Base-by-base conservation (phyloP, 495 filamentous ascomycete species). In the Cladorrhinum samala region DNA sequence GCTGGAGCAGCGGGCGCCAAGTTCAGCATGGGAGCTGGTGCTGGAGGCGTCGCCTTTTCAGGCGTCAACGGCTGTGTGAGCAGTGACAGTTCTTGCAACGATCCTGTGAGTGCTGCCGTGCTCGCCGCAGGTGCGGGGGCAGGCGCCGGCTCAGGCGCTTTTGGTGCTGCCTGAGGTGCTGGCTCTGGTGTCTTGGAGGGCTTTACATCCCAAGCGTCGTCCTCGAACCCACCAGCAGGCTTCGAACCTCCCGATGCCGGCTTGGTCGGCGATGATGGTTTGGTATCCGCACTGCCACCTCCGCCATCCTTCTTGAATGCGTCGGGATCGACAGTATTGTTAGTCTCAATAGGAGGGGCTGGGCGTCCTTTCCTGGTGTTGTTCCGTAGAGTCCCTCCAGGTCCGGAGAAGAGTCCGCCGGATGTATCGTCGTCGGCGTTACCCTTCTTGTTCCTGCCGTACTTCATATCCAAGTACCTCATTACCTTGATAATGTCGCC, bases 191-290 rank as follows among this genome's bases (percentile, higher is more conserved):
- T 80, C 66, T 83, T 88, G n/a, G 88, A 77, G n/a, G 91, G 88
- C 73, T 96, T 96, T 8, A 93, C 84, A 63, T 91, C 88, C 93
- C 93, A 99, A 23, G 94, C 94, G 75, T 96, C 89, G 61, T 98
- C 94, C 39, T 99, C 93, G 56, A 99, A 97, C 18, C 90, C 90
- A 46, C 75, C 70, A 2, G 75, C 61, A 9, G 77, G 58, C 39
- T 83, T 83, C 38, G 78, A 76, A 3, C 76, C 63, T 30, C 70
- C 52, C 7, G 67, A 59, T 37, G 69, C 58, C 21, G 69, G 61
- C 36, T 71, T 72, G 14, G 71, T 72, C 37, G 72, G 74, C 45
- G 72, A 73, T 61, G 80, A 69, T 23, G 67, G 55, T 2, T 71
- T 64, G 13, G 54, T 58, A 49, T 80, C 79, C 3, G 63, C 59